phyloP scores from a whole-genome alignment of 2,329 filamentous ascomycete species.

The Beauveria asiatica region DNA sequence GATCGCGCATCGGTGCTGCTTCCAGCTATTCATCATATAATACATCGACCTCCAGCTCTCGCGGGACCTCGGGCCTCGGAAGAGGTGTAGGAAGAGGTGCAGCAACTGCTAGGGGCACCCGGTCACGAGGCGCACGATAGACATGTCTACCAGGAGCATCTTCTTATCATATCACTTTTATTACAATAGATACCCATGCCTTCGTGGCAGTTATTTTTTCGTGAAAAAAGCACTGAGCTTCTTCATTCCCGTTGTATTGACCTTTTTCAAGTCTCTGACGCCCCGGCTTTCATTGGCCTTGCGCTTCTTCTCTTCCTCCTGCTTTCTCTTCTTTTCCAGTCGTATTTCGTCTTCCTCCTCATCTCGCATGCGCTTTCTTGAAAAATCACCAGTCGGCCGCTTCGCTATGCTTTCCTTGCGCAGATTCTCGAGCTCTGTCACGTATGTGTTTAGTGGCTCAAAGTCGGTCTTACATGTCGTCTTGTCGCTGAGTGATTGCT shows the following conservation, averaged over 20 bases:
- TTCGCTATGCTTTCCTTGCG: slow-evolving; percentile 63
- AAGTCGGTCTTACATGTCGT: slow-evolving; percentile 49
- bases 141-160: background rate
- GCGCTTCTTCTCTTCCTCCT: slow-evolving; percentile 82
- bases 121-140: slow-evolving; percentile 25
- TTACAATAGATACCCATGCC: slow-evolving; percentile 12
- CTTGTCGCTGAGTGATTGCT: slow-evolving; percentile 29
- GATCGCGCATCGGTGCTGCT: slow-evolving; percentile 13
- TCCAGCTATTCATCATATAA: slow-evolving; percentile 22
- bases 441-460: slow-evolving; percentile 58
- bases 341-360: slow-evolving; percentile 58
- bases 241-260: slow-evolving; percentile 87
- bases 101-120: slow-evolving; percentile 22
- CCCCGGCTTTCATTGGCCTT: slow-evolving; percentile 67
- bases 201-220: slow-evolving; percentile 42
- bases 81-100: slow-evolving; percentile 27
- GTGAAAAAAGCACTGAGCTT: slow-evolving; percentile 94
- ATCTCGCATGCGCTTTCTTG: slow-evolving; percentile 57
- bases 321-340: slow-evolving; percentile 73
- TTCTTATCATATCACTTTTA: slow-evolving; percentile 10
- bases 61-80: slow-evolving; percentile 27
- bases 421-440: slow-evolving; percentile 56
- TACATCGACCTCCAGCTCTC: slow-evolving; percentile 21
- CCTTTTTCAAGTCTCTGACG: slow-evolving; percentile 77
- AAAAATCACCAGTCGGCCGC: slow-evolving; percentile 60